Base-by-base conservation (phyloP, 331 rosid genomes). In the Rosa hybrid region DNA sequence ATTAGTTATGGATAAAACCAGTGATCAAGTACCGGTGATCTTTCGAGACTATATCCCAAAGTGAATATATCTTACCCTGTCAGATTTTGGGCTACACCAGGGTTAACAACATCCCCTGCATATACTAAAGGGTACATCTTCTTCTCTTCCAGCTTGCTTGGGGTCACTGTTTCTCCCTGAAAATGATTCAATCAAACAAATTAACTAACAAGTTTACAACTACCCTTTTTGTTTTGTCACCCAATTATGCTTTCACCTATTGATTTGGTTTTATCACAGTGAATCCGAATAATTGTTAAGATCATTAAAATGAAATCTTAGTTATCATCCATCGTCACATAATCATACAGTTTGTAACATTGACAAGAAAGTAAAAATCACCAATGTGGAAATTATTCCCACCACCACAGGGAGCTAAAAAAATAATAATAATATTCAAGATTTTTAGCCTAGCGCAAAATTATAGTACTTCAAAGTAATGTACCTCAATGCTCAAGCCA, bases 121-220 rank as follows among this genome's bases (percentile, higher is more conserved):
- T 87, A 89, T 57, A 89, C 96, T 74, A 96, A 71, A 12, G 91
- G 91, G 67, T 82, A 83, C 84, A 83, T 81, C 73, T 70, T 86
- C 3, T 83, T 77, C 57, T 63, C 60, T 57, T 75, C 70, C 79
- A 80, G 84, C 84, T 80, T 84, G 51, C 86, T 34, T 34, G 97
- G 97, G 46, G 98, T 84, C 78, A 96, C 93, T 30, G 96, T 85
- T 71, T 81, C 85, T 76, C 99, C 99, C 99, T 95, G 76, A 38
- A 67, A 67, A 34, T 70, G 5, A 63, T 20, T 77, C 49, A 63
- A 17, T 59, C 8, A 1, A 42, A 69, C 20, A 34, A 68, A 20
- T 68, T 68, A 67, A 38, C 21, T 68, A 81, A 20, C 53, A 76
- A 75, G 27, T 25, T 76, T 39, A 39, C 9, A 17, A 49, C 64